Base-by-base conservation (phyloP, 1,139 yeast species). In the Komagataea norvegica region DNA sequence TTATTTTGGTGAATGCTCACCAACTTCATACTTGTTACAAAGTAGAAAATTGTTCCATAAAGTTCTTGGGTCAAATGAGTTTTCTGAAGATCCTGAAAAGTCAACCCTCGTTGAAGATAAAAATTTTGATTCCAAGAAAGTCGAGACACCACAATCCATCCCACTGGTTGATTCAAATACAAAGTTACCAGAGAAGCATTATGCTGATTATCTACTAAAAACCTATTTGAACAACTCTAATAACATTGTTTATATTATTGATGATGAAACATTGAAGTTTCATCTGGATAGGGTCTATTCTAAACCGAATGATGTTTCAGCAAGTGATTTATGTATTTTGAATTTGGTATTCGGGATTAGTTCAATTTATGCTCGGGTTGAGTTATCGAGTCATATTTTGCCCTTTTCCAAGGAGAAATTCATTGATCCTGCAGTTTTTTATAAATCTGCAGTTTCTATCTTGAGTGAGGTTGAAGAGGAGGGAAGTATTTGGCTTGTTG, bases 291-390 rank as follows among this genome's bases (percentile, higher is more conserved):
- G 47, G 6, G 59, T 61, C 11, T 67, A 64, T 36, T 46, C 48
- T 0, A 56, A 59, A 36, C 63, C 64, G 3, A 42, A 50, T 39
- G 49, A 48, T 2, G 51, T 56, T 3, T 44, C 58, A 1, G 47
- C 46, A 6, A 48, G 31, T 16, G 51, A 48, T 20, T 38, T 62
- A 24, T 58, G 69, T 26, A 44, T 67, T 19, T 43, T 68, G 8
- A 64, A 67, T 37, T 51, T 70, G 38, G 61, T 66, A 1, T 50
- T 70, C 33, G 70, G 72, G 0, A 54, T 70, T 20, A 73, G 72
- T 1, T 57, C 71, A 2, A 53, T 66, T 2, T 68, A 57, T 44
- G 60, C 54, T 20, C 49, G 34, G 40, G 55, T 37, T 43, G 59
- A 38, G 33, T 45, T 34, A 32, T 49, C 42, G 35, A 47, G 43